phyloP scores from a whole-genome alignment of 306 rosid species.

The Prunus fruticosa region DNA sequence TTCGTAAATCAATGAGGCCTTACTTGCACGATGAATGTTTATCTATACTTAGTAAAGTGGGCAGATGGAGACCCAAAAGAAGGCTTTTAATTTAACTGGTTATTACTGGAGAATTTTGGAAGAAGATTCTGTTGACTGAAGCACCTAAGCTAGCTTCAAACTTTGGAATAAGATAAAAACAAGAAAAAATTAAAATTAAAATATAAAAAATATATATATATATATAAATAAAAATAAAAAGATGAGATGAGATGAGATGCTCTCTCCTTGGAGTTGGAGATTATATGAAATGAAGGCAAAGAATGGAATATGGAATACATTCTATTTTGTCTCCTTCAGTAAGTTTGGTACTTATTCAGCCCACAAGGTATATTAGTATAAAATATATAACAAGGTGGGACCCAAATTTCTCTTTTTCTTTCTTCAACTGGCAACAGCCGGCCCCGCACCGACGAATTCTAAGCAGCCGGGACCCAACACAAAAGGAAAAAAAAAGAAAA shows the following conservation, averaged over 20 bases:
- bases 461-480: slow-evolving; percentile 8
- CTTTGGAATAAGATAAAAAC: slow-evolving; percentile 24
- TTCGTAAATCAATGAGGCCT: background rate
- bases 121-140: slow-evolving; percentile 67
- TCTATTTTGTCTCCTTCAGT: slow-evolving; percentile 82
- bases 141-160: slow-evolving; percentile 32
- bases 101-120: slow-evolving; percentile 35
- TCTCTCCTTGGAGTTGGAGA: slow-evolving; percentile 35
- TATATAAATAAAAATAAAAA: too few relatives aligned
- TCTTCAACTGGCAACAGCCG: slow-evolving; percentile 41
- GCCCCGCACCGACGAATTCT: slow-evolving; percentile 47
- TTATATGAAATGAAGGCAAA: slow-evolving; percentile 47
- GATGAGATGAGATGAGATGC: slow-evolving; percentile 38
- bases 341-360: slow-evolving; percentile 93
- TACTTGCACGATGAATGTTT: background rate
- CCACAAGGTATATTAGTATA: slow-evolving; percentile 1
- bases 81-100: slow-evolving; percentile 25
- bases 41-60: slow-evolving; percentile 15
- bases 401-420: slow-evolving; percentile 22
- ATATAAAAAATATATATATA: background rate
- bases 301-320: slow-evolving; percentile 76
- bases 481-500: too few relatives aligned
- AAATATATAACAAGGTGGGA: slow-evolving; percentile 30
- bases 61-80: slow-evolving; percentile 39
- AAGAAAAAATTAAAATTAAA: background rate